Percentiles rank a stretch among this genome's conserved stretches.
Conservation (phyloP, 2,329 filamentous ascomycete genomes). For the Cucurbitaria berberidis region DNA sequence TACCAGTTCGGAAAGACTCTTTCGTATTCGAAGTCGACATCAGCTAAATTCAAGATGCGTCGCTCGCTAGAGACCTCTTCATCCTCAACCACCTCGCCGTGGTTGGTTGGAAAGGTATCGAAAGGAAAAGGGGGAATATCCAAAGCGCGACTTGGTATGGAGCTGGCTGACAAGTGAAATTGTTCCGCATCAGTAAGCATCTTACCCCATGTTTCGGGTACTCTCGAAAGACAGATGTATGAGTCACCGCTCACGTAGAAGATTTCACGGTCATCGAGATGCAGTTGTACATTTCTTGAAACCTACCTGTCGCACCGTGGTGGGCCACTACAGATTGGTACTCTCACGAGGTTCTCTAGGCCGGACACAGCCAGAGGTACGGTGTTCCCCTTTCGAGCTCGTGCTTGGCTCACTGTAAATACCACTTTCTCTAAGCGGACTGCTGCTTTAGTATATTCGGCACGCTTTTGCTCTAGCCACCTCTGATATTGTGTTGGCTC, state of each 20-base stretch:
- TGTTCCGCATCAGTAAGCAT: not conserved
- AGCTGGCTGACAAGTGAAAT: not conserved
- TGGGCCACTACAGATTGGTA: not conserved
- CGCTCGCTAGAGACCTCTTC: not conserved
- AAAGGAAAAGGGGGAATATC: too few species aligned
- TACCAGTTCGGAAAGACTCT: too few species aligned
- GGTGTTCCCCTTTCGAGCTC: too few species aligned
- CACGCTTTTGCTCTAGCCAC: conserved; percentile 1
- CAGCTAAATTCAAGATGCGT: not conserved
- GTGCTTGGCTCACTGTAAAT: not conserved
- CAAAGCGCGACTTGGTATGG: too few species aligned
- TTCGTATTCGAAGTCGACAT: not conserved
- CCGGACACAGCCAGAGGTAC: too few species aligned
- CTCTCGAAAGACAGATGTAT: not conserved
- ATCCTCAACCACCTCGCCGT: not conserved
- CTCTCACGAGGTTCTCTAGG: too few species aligned
- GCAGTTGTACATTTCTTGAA: too few species aligned
- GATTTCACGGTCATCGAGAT: not conserved
- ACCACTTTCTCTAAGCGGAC: not conserved
- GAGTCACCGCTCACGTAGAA: not conserved
- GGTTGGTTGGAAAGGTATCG: too few species aligned
- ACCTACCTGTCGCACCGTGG: not conserved
- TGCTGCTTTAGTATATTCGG: not conserved
- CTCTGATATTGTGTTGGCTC: not conserved
- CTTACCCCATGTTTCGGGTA: not conserved